These are phyloP conservation scores for Zymoseptoria pseudotritici DNA, from an alignment of 2,329 filamentous ascomycete species.

Conservation along the genomic window DNA sequence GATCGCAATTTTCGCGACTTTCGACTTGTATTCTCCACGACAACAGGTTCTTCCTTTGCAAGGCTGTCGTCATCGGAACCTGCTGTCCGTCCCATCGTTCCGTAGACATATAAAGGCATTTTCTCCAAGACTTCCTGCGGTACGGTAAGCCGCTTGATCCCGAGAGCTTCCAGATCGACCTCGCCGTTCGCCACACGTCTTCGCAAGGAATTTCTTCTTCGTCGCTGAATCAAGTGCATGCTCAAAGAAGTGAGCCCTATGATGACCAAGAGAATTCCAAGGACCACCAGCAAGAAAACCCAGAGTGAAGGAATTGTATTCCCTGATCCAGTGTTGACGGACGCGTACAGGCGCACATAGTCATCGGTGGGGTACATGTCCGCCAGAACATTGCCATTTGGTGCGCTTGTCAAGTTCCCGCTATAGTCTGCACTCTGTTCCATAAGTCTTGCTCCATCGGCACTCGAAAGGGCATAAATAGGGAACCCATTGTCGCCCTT, in stretches of 20 bases:
- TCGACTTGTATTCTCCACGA: not conserved
- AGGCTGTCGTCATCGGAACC: constrained; percentile 6
- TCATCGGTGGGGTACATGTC: constrained; percentile 29
- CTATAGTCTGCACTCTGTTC: constrained; percentile 67
- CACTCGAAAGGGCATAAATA: constrained; percentile 71
- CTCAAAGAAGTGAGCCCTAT: constrained; percentile 58
- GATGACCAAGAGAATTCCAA: constrained; percentile 63
- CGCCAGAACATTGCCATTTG: constrained; percentile 33
- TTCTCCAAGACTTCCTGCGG: constrained; percentile 62
- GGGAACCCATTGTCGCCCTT: constrained; percentile 64
- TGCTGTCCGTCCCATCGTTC: constrained; percentile 12
- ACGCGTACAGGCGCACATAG: constrained; percentile 46
- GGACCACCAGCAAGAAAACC: constrained; percentile 65
- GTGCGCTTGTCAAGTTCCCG: constrained; percentile 55
- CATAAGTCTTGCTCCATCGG: constrained; percentile 62
- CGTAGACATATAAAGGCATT: constrained; percentile 73
- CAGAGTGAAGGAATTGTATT: constrained; percentile 62
- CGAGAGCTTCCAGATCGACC: constrained; percentile 77
- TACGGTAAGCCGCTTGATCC: constrained; percentile 74
- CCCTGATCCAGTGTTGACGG: constrained; percentile 33
- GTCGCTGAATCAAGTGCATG: constrained; percentile 72
- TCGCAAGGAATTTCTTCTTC: constrained; percentile 59
- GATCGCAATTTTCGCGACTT: not conserved
- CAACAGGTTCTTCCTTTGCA: not conserved
- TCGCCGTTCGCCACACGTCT: constrained; percentile 69